Conservation (phyloP, 2,329 filamentous ascomycete genomes). For the Xylaria multiplex region DNA sequence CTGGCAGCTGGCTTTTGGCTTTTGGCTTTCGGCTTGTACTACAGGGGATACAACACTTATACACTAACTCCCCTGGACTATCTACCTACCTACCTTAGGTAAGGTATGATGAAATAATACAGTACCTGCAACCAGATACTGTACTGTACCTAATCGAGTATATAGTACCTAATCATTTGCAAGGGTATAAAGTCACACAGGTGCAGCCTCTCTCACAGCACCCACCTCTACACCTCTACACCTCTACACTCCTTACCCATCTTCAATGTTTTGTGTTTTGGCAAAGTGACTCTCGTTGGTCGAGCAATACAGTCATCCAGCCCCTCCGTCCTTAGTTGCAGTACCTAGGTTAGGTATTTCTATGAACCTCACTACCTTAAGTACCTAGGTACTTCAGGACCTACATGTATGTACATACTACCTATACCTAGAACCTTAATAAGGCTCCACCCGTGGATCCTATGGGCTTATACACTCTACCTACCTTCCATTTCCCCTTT, state of each 20-base stretch:
- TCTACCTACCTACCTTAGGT: not conserved
- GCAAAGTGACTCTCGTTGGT: too few relatives aligned
- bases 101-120: not conserved
- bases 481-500: conserved; percentile 7
- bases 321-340: too few relatives aligned
- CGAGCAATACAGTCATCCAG: too few relatives aligned
- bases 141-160: not conserved
- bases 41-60: not conserved
- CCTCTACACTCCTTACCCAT: too few relatives aligned
- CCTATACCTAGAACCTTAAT: not conserved
- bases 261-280: too few relatives aligned
- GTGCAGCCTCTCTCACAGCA: too few relatives aligned
- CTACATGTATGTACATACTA: too few relatives aligned
- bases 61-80: not conserved
- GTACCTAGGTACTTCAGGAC: not conserved
- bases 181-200: too few relatives aligned
- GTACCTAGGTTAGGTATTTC: not conserved
- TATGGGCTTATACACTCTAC: not conserved
- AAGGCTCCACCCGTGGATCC: not conserved
- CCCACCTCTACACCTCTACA: too few relatives aligned
- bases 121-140: too few relatives aligned
- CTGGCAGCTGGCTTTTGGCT: conserved; percentile 1
- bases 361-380: too few relatives aligned
- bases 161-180: too few relatives aligned
- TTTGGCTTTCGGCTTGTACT: conserved; percentile 9